phyloP scores from a whole-genome alignment of 176 grass and related monocot species.

The Rhipidocladum racemiflorum region DNA sequence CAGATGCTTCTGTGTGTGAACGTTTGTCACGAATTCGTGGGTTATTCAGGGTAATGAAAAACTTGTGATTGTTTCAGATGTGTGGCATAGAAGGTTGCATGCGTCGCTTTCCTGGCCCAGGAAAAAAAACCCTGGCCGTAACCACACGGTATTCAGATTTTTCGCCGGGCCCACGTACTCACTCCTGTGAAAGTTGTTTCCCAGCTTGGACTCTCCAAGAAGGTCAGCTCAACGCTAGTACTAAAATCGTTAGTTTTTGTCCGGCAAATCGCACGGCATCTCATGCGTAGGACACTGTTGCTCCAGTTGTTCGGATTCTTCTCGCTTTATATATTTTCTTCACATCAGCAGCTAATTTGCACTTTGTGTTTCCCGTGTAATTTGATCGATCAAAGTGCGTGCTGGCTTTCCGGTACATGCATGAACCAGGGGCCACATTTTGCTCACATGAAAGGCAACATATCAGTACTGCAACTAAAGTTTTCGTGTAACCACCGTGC shows the following conservation, averaged over 20 bases:
- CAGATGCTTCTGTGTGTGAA: background rate
- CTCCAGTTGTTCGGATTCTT: background rate
- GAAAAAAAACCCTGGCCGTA: background rate
- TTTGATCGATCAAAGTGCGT: background rate
- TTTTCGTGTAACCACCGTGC: too few relatives aligned
- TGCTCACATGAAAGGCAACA: too few relatives aligned
- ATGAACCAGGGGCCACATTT: background rate
- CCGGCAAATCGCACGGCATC: background rate
- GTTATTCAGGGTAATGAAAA: background rate
- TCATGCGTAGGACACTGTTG: too few relatives aligned
- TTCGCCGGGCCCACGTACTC: background rate
- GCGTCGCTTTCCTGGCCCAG: background rate
- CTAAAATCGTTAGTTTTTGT: background rate
- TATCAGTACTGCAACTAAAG: too few relatives aligned
- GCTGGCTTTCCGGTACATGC: too few relatives aligned
- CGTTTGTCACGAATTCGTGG: too few relatives aligned
- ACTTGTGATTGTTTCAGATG: background rate
- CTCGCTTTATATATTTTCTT: background rate
- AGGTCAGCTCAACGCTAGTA: background rate
- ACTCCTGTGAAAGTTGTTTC: background rate
- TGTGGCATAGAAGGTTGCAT: background rate
- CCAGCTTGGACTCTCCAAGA: background rate
- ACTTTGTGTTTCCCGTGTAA: background rate
- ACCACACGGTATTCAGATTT: slow-evolving; percentile 16
- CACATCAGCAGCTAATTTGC: background rate